Base-by-base conservation (phyloP, 1,284 basidiomycete genomes). In the Cystobasidiaceae sp. region DNA sequence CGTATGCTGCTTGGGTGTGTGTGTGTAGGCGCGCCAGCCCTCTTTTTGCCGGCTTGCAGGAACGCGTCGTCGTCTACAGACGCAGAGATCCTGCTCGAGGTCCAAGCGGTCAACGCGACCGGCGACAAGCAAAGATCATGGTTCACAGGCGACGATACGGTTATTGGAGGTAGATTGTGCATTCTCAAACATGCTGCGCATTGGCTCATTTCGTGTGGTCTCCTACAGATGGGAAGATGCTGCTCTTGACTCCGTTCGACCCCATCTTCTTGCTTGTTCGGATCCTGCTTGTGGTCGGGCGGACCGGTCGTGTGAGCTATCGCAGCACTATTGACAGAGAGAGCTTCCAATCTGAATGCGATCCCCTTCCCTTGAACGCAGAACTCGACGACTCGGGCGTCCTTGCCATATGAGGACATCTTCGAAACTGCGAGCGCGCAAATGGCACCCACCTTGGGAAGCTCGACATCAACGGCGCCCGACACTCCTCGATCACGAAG, bases 271-370 rank as follows among this genome's bases (percentile, higher is more conserved):
- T 68, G 7, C 56, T 68, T 19, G 52, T 65, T 32, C 43, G 33
- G 17, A 60, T 68, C 11, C 46, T 68, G 23, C 41, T 65, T n/a
- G 67, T 81, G 80, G 25, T 75, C 71, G 48, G 55, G 15, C 60
- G 54, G 33, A 41, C 34, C 23, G 48, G 43, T 13, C 41, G 50
- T 17, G 37, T 62, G 25, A n/a, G n/a, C n/a, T n/a, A n/a, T n/a
- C n/a, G n/a, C n/a, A n/a, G n/a, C n/a, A n/a, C n/a, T n/a, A 6
- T 30, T 6, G 27, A 2, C 28, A 8, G 30, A 7, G 19, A 17
- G 1, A 43, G 2, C n/a, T 33, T 27, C 15, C n/a, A 32, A 51
- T 34, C 30, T 34, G 23, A 23, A n/a, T n/a, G n/a, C n/a, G n/a
- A n/a, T n/a, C n/a, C n/a, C n/a, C n/a, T n/a, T n/a, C n/a, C n/a